Conservation (phyloP, 2,329 filamentous ascomycete genomes). For the Neonectria hederae region DNA sequence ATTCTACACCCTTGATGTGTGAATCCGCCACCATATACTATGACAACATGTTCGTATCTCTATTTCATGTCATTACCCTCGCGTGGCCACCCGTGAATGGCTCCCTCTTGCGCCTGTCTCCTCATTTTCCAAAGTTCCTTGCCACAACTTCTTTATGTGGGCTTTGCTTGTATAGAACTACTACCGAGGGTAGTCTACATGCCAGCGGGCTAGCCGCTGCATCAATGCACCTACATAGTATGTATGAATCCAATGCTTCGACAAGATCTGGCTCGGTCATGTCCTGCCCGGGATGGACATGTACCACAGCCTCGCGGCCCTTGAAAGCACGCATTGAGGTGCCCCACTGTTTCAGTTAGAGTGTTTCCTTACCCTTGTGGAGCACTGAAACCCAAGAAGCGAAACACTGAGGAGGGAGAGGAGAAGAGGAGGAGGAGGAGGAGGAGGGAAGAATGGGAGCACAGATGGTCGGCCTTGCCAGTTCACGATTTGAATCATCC, state of each 20-base stretch:
- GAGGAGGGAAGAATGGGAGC: neutral
- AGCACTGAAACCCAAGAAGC: slow-evolving; percentile 35
- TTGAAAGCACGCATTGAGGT: slow-evolving; percentile 2
- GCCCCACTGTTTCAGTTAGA: slow-evolving; percentile 41
- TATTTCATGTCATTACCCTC: neutral
- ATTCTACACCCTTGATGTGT: neutral
- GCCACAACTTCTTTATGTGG: neutral
- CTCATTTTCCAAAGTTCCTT: neutral
- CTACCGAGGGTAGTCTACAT: neutral
- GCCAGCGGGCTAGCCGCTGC: slow-evolving; percentile 6
- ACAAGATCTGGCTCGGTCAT: too few species aligned
- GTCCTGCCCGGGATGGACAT: neutral
- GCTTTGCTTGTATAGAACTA: slow-evolving; percentile 6
- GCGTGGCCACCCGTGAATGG: slow-evolving; percentile 16
- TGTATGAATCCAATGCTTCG: too few species aligned
- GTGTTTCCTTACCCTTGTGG: slow-evolving; percentile 20
- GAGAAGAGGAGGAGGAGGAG: slow-evolving; percentile 21
- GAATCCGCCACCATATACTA: neutral
- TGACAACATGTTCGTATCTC: neutral
- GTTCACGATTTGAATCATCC: slow-evolving; percentile 13
- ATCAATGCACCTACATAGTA: neutral
- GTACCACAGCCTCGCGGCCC: slow-evolving; percentile 5
- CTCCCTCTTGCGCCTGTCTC: neutral
- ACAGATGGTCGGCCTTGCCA: neutral
- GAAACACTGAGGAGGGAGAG: slow-evolving; percentile 34